These are phyloP conservation scores for Phellopilus nigrolimitatus DNA, from an alignment of 1,284 basidiomycete genomes.

Conservation along the genomic window DNA sequence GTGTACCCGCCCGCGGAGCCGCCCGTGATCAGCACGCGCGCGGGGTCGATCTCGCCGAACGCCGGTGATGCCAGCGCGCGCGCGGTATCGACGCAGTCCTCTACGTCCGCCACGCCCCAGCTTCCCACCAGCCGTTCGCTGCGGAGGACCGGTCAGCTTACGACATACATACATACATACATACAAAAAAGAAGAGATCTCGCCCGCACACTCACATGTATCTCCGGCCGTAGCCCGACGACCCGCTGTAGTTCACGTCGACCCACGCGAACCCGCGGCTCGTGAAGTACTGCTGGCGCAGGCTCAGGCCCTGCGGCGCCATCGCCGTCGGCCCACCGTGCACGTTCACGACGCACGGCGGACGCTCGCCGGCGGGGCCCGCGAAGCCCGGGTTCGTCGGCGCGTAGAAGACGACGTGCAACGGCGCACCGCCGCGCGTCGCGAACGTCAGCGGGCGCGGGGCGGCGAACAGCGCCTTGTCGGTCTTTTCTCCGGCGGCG, in stretches of 20 bases:
- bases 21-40: slow-evolving; percentile 57
- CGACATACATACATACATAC: neutral
- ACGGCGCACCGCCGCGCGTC: slow-evolving; percentile 34
- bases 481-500: neutral
- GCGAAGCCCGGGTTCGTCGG: slow-evolving; percentile 56
- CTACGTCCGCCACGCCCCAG: slow-evolving; percentile 68
- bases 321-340: slow-evolving; percentile 66
- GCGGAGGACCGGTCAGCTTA: slow-evolving; percentile 14
- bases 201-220: slow-evolving; percentile 44
- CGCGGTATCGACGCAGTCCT: slow-evolving; percentile 54
- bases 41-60: slow-evolving; percentile 45
- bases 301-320: slow-evolving; percentile 42
- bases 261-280: slow-evolving; percentile 53
- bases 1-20: slow-evolving; percentile 62
- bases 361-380: slow-evolving; percentile 46
- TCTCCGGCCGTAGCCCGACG: slow-evolving; percentile 57
- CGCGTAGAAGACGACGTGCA: slow-evolving; percentile 57
- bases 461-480: slow-evolving; percentile 35
- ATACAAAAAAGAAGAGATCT: neutral
- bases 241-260: slow-evolving; percentile 69
- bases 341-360: slow-evolving; percentile 57
- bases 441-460: slow-evolving; percentile 43
- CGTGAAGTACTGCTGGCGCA: slow-evolving; percentile 58
- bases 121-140: slow-evolving; percentile 51
- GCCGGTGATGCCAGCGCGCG: slow-evolving; percentile 39